These are phyloP conservation scores for Metschnikowia arizonensis DNA, from an alignment of 805 yeast genomes.

Conservation along the genomic window DNA sequence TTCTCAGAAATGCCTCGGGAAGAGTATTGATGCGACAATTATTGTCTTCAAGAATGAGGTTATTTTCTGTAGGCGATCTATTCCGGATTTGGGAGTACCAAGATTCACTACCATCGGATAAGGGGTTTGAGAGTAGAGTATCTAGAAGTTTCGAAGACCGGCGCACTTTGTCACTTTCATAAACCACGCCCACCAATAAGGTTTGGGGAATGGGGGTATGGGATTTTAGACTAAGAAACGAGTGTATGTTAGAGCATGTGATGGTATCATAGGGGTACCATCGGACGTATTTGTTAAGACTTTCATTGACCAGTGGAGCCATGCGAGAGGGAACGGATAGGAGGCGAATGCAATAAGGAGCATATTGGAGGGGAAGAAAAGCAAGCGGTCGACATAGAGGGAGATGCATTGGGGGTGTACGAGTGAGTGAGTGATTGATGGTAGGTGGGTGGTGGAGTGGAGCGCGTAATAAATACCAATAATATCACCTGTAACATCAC, in stretches of 20 bases:
- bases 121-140: slow-evolving; percentile 38
- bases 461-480: too few relatives aligned
- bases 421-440: too few relatives aligned
- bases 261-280: slow-evolving; percentile 21
- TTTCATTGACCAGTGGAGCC: slow-evolving; percentile 9
- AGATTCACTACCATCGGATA: slow-evolving; percentile 27
- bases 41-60: slow-evolving; percentile 18
- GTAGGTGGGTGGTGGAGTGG: too few relatives aligned
- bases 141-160: slow-evolving; percentile 31
- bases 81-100: slow-evolving; percentile 29
- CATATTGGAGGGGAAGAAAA: background rate
- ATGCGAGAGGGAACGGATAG: background rate
- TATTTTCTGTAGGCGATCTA: slow-evolving; percentile 21
- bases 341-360: background rate
- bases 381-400: background rate
- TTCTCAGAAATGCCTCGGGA: slow-evolving; percentile 11
- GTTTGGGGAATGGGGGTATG: slow-evolving; percentile 10
- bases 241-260: slow-evolving; percentile 19
- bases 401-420: background rate
- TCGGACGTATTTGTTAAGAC: slow-evolving; percentile 17
- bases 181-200: slow-evolving; percentile 32
- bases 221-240: slow-evolving; percentile 11
- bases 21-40: background rate
- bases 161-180: slow-evolving; percentile 23
- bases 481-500: too few relatives aligned